Percentiles rank a stretch among this genome's conserved stretches.
Evolutionary conservation across 306 rosid species (phyloP).

Genomic region (Nissolia schottii): DNA sequence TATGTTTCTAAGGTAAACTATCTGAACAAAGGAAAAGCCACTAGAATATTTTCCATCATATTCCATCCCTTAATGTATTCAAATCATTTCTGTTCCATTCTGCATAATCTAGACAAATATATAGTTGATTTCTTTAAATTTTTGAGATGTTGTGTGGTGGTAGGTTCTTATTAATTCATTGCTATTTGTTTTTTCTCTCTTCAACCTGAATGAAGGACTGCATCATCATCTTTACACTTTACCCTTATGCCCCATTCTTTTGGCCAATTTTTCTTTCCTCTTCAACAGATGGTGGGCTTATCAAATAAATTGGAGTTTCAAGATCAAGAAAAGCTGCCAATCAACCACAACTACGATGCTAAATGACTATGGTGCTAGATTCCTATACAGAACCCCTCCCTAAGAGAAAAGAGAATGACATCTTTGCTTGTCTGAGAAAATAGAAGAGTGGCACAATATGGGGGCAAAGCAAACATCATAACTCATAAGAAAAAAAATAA

Average conservation of each 20-base stretch:
- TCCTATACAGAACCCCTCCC: not conserved
- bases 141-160: too few relatives aligned
- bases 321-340: not conserved
- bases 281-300: not conserved
- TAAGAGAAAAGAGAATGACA: not conserved
- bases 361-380: not conserved
- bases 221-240: conserved; percentile 1
- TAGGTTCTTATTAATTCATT: not conserved
- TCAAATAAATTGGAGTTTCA: conserved; percentile 13
- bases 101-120: not conserved
- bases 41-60: not conserved
- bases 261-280: not conserved
- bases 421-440: not conserved
- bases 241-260: not conserved
- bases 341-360: not conserved
- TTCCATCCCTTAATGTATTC: not conserved
- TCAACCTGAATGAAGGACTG: not conserved
- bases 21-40: conserved; percentile 10
- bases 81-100: conserved; percentile 12
- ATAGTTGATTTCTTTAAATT: not conserved
- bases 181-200: not conserved
- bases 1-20: not conserved
- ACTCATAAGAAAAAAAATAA: not conserved
- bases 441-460: not conserved
- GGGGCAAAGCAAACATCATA: not conserved